Evolutionary conservation across 805 yeast genomes (phyloP).

Genomic region (Komagataella pseudopastoris): DNA sequence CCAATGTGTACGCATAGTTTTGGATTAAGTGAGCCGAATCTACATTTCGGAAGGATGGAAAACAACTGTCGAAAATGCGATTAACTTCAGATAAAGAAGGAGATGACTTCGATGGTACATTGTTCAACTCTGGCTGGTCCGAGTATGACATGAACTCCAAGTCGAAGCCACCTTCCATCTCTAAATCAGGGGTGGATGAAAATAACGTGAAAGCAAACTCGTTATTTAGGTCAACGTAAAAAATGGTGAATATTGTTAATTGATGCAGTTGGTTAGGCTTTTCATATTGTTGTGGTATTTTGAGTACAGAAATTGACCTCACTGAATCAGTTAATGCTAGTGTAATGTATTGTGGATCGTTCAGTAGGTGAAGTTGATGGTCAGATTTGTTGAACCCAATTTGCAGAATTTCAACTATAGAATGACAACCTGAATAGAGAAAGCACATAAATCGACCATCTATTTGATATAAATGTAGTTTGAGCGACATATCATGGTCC

Average conservation of each 20-base stretch:
- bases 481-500: conserved; percentile 39
- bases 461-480: conserved; percentile 17
- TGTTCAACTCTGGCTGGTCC: background rate
- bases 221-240: background rate
- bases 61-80: background rate
- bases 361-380: conserved; percentile 9
- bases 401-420: conserved; percentile 16
- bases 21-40: conserved; percentile 11
- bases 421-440: conserved; percentile 3
- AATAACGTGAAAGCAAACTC: background rate
- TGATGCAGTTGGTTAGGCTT: background rate
- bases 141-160: background rate
- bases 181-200: background rate
- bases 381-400: conserved; percentile 12
- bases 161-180: background rate
- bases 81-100: background rate
- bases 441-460: conserved; percentile 5
- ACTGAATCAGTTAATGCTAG: background rate
- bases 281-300: background rate
- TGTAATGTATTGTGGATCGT: conserved; percentile 2
- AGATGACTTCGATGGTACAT: background rate
- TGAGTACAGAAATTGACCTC: conserved; percentile 1
- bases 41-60: background rate
- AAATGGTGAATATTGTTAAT: background rate
- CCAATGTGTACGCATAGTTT: conserved; percentile 12